These are phyloP conservation scores for Centrapalus pauciflorus DNA, from an alignment of 129 eudicot species.

Conservation along the genomic window DNA sequence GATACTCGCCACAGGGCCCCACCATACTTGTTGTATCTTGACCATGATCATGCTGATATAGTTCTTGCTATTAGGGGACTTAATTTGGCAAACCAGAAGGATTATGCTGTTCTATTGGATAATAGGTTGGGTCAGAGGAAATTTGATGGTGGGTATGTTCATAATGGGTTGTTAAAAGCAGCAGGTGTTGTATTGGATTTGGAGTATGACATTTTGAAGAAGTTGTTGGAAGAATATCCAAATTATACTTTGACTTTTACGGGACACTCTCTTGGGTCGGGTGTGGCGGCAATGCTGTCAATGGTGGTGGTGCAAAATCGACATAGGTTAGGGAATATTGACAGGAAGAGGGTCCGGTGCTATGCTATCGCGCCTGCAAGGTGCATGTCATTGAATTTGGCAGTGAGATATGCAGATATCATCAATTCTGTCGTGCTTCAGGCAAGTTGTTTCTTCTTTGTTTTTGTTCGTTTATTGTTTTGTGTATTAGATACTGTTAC, in stretches of 20 bases:
- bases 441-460: conserved; percentile 40
- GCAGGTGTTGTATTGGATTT: conserved; percentile 71
- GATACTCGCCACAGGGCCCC: conserved; percentile 63
- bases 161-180: conserved; percentile 82
- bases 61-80: conserved; percentile 89
- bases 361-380: conserved; percentile 95
- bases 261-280: conserved; percentile 95
- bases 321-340: conserved; percentile 59
- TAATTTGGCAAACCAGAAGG: conserved; percentile 76
- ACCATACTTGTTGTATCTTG: conserved; percentile 73
- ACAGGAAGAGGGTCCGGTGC: conserved; percentile 71
- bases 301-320: conserved; percentile 72
- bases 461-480: not conserved
- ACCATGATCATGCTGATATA: conserved; percentile 78
- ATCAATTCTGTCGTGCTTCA: conserved; percentile 88
- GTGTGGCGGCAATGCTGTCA: conserved; percentile 81
- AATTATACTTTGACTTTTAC: conserved; percentile 70
- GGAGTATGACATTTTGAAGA: conserved; percentile 55
- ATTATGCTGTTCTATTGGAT: conserved; percentile 73
- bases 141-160: conserved; percentile 97
- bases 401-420: conserved; percentile 92
- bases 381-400: conserved; percentile 86
- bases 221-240: conserved; percentile 57
- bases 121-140: conserved; percentile 83
- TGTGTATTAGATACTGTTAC: not conserved